Base-by-base conservation (phyloP, 768 basidiomycete species). In the Myochromella boudieri region DNA sequence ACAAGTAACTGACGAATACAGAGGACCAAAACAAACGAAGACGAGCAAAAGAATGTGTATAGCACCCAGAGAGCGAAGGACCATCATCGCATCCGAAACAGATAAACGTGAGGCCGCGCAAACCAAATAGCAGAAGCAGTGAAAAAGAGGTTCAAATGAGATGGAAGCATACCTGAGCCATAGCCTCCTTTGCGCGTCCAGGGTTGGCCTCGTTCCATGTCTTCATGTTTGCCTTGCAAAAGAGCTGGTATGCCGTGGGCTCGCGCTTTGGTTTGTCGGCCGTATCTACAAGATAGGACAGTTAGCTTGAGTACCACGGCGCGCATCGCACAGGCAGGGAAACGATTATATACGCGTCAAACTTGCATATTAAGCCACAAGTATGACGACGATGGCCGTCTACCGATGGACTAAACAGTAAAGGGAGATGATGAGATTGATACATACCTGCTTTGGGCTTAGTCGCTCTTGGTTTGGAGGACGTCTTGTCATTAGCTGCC, bases 161-260 rank as follows among this genome's bases (percentile, higher is more conserved):
- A 11, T 39, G 46, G 10, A 22, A 36, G 60, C 66, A 40, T 52
- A 74, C 75, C 37, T 66, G 66, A 2, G 55, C 52, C 71, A 85
- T 83, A 41, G 77, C 81, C 10, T 84, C 81, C 61, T 75, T 82
- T 54, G 68, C 57, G 36, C 66, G 56, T 46, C 76, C 60, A 28
- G 80, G 76, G 54, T 84, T 72, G 14, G 69, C 74, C 37, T 72
- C 76, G 47, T 72, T 78, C 76, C 79, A 84, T 12, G 68, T 67
- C 51, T 78, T 78, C 72, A 84, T 78, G 52, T 82, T 60, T 9
- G 70, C 70, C 49, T 75, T 71, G 54, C 82, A 75, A 57, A 76
- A 84, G 34, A 74, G 61, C 56, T 83, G 80, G 60, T 84, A 84
- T 11, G 79, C 77, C 1, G 70, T 72, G 1, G 81, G 81, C n/a